A percentile compares a stretch with the other conserved stretches of the same genome.
These are phyloP conservation scores for Fusarium ramigenum DNA, from an alignment of 2,329 filamentous ascomycete genomes.

Conservation along the genomic window DNA sequence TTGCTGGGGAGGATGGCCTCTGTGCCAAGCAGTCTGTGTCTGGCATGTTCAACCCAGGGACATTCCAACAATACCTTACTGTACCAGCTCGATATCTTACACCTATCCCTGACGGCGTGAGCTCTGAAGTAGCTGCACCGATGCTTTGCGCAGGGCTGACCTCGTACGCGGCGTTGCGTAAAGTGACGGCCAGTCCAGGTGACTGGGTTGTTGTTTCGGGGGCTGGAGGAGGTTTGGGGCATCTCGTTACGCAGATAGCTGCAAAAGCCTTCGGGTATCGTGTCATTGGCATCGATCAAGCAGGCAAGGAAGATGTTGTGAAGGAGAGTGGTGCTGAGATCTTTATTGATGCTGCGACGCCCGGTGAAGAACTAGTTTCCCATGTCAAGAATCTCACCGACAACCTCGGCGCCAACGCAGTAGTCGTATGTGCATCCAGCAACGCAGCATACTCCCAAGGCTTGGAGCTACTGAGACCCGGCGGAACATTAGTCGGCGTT, in stretches of 20 bases:
- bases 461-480: fast-evolving
- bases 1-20: neutral
- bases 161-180: neutral
- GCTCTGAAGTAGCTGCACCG: neutral
- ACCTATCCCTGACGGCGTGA: fast-evolving
- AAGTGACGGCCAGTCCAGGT: neutral
- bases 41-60: neutral
- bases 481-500: neutral
- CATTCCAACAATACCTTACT: neutral
- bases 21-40: neutral
- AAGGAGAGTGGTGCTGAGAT: neutral
- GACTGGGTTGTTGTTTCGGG: neutral
- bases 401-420: neutral
- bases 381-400: neutral
- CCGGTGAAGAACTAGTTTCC: fast-evolving
- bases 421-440: neutral
- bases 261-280: neutral
- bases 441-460: neutral
- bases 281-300: neutral
- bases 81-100: neutral
- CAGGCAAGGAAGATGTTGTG: fast-evolving
- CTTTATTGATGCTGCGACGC: neutral
- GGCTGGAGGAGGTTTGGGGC: neutral
- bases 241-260: neutral
- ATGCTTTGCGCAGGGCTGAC: neutral